Base-by-base conservation (phyloP, 2,329 filamentous ascomycete species). In the Elsinoe ampelina region DNA sequence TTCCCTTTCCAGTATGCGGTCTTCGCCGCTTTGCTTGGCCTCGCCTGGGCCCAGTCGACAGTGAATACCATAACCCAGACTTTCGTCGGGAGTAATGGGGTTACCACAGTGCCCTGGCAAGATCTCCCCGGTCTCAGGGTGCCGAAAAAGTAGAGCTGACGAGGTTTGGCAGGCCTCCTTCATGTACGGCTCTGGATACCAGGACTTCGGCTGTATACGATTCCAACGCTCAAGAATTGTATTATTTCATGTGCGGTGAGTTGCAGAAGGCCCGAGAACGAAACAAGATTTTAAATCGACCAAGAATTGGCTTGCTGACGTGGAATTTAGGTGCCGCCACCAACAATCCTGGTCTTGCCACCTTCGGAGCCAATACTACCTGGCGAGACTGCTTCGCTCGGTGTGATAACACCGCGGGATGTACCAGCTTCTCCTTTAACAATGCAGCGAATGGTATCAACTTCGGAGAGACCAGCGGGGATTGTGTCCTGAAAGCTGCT, bases 171-270 rank as follows among this genome's bases (percentile, higher is more conserved):
- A 30, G 26, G 32, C 38, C 54, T 5, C 54, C 54, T 5, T 19
- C 38, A 3, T 47, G 54, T 32, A 35, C 54, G 8, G 54, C 41
- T 10, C 20, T 47, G n/a, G 47, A 47, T 26, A 11, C 2, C 7
- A 13, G 20, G 2, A 56, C 54, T 15, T 47, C 39, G 2, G 54
- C 54, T 3, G 54, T 56, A 1, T 56, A 56, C 13, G 54, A 56
- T 41, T 47, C 30, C 32, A 45, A 56, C 20, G 38, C 39, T 5
- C 39, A 56, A 38, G 54, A 56, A 17, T 17, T 56, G 6, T 56
- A 45, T n/a, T 56, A 56, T 17, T 56, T 17, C n/a, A 47, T 56
- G 41, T 56, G 54, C 38, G 54, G 54, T 26, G 22, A n/a, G n/a
- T n/a, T n/a, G n/a, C n/a, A n/a, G n/a, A n/a, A n/a, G n/a, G n/a